Evolutionary conservation across 768 basidiomycete genomes (phyloP).

Genomic region (Russula virescens): DNA sequence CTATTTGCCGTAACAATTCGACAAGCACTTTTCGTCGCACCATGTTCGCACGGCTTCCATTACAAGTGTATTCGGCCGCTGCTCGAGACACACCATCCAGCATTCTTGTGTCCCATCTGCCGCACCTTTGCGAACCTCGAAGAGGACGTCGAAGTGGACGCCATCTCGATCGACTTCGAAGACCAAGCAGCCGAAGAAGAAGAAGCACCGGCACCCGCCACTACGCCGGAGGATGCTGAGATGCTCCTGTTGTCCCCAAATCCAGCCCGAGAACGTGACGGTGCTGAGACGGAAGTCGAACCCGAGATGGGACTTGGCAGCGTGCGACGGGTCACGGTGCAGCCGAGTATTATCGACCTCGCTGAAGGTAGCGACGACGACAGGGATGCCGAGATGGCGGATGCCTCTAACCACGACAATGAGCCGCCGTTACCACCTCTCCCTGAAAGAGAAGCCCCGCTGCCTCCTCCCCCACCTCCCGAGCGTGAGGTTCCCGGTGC

Average conservation of each 20-base stretch:
- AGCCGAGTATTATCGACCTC: constrained; percentile 20
- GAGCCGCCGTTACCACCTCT: constrained; percentile 18
- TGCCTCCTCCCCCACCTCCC: constrained; percentile 5
- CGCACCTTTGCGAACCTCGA: constrained; percentile 93
- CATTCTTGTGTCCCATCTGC: constrained; percentile 93
- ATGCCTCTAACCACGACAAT: not conserved
- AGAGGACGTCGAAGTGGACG: constrained; percentile 82
- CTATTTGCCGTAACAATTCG: constrained; percentile 87
- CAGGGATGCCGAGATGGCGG: constrained; percentile 17
- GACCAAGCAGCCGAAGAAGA: constrained; percentile 4
- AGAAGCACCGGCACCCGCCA: not conserved
- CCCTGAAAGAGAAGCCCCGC: constrained; percentile 3
- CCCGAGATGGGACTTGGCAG: constrained; percentile 4
- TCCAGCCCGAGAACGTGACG: constrained; percentile 14
- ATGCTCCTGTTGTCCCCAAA: constrained; percentile 16
- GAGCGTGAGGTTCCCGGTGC: constrained; percentile 9
- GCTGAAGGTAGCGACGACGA: constrained; percentile 19
- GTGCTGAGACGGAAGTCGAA: constrained; percentile 21
- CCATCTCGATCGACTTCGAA: constrained; percentile 11
- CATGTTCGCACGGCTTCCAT: constrained; percentile 94
- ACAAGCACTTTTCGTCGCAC: constrained; percentile 95
- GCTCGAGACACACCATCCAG: constrained; percentile 81
- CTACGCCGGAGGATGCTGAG: constrained; percentile 12
- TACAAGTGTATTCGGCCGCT: constrained; percentile 96
- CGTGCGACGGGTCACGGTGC: constrained; percentile 13